Evolutionary conservation across 805 yeast genomes (phyloP).

Genomic region (Yarrowia sp.): DNA sequence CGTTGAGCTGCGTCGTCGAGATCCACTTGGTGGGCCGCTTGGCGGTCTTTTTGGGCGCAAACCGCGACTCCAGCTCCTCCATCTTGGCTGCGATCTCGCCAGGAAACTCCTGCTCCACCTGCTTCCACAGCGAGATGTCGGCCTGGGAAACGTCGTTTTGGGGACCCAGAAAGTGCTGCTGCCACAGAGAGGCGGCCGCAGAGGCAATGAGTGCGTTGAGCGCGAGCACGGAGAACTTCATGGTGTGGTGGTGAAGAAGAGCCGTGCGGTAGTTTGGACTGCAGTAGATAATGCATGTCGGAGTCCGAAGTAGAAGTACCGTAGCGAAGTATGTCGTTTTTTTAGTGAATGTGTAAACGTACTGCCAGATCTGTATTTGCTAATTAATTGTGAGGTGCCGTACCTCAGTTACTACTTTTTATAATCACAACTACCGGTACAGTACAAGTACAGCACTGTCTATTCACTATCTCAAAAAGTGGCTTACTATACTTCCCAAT

Average conservation of each 20-base stretch:
- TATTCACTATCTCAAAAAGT: no score
- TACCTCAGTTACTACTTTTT: no score
- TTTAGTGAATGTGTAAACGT: no score
- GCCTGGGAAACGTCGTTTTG: neutral
- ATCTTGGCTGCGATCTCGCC: neutral
- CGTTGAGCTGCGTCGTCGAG: neutral
- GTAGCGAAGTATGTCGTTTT: no score
- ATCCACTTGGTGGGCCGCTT: slow-evolving; percentile 7
- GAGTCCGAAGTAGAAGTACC: no score
- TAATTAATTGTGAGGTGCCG: no score
- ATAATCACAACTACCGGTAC: no score
- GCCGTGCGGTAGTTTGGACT: no score
- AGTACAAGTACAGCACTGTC: no score
- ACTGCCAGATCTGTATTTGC: no score
- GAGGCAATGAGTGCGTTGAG: neutral
- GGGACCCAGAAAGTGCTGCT: neutral
- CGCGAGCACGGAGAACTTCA: neutral
- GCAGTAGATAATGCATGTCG: no score
- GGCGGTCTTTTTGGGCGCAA: slow-evolving; percentile 1
- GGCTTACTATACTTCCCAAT: no score
- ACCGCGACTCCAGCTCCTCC: slow-evolving; percentile 6
- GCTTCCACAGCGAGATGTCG: neutral
- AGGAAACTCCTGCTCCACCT: neutral
- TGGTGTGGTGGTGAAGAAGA: neutral
- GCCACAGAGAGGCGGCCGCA: slow-evolving; percentile 10